Conservation (phyloP, 192 early-diverging fungal genomes). For the Coemansia sp. region DNA sequence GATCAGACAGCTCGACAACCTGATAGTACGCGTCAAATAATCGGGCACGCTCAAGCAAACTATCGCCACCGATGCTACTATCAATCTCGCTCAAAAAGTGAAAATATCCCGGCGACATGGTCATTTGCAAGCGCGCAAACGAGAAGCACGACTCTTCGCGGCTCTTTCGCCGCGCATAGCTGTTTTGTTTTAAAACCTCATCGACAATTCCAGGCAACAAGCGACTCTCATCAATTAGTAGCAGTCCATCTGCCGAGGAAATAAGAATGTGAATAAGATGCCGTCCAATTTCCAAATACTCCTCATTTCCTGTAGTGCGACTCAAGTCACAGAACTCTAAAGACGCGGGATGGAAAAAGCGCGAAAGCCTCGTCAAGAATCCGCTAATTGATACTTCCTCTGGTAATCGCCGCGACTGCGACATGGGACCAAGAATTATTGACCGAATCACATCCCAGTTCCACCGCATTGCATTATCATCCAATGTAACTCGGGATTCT, state of each 20-base stretch:
- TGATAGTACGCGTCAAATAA: conserved; percentile 54
- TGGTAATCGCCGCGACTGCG: conserved; percentile 26
- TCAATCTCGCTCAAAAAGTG: conserved; percentile 52
- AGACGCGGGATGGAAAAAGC: conserved; percentile 48
- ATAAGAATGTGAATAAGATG: conserved; percentile 51
- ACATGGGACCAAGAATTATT: conserved; percentile 35
- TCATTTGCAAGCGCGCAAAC: conserved; percentile 53
- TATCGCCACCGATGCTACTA: conserved; percentile 41
- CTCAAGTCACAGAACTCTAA: conserved; percentile 53
- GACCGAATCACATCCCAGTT: conserved; percentile 42
- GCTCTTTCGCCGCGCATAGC: conserved; percentile 25
- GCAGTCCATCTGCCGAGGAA: conserved; percentile 47
- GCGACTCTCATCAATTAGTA: conserved; percentile 52
- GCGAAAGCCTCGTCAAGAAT: conserved; percentile 38
- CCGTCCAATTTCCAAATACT: conserved; percentile 54
- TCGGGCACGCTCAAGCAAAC: conserved; percentile 41
- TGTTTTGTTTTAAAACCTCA: conserved; percentile 46
- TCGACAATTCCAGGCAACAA: conserved; percentile 47
- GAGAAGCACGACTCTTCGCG: conserved; percentile 55
- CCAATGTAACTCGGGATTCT: conserved; percentile 40
- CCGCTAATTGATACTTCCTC: conserved; percentile 28
- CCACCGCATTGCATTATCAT: conserved; percentile 55
- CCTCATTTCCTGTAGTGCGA: conserved; percentile 45
- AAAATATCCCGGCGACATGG: conserved; percentile 55
- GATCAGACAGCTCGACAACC: conserved; percentile 51